Conservation (phyloP, 1,139 yeast species). For the Saccharomyces hybrid region DNA sequence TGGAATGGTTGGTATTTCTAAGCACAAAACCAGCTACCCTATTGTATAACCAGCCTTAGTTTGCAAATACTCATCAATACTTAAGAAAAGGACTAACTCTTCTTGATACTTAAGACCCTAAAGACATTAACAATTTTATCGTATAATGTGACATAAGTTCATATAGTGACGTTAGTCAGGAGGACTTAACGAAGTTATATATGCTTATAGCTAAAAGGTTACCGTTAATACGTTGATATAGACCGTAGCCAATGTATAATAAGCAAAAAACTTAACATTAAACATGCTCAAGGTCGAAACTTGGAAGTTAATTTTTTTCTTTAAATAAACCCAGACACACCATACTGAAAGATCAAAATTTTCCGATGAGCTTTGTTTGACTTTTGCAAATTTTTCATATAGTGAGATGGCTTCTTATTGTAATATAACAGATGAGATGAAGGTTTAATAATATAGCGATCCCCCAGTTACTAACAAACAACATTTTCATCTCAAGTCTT, state of each 20-base stretch:
- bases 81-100: background rate
- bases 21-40: background rate
- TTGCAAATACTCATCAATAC: too few species aligned
- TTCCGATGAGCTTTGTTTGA: slow-evolving; percentile 11
- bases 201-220: background rate
- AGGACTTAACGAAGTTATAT: background rate
- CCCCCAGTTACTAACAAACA: background rate
- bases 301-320: too few species aligned
- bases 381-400: background rate
- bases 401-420: too few species aligned
- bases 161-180: too few species aligned
- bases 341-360: background rate
- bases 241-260: too few species aligned
- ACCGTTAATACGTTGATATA: too few species aligned
- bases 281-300: too few species aligned
- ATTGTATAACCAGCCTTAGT: too few species aligned
- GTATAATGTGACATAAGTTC: too few species aligned
- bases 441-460: too few species aligned
- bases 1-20: too few species aligned
- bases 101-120: background rate
- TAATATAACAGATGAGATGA: background rate
- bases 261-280: background rate
- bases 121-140: background rate
- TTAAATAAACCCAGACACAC: background rate
- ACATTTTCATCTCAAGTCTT: background rate